phyloP scores from a whole-genome alignment of 2,329 filamentous ascomycete genomes.

The Diaporthe sp. region DNA sequence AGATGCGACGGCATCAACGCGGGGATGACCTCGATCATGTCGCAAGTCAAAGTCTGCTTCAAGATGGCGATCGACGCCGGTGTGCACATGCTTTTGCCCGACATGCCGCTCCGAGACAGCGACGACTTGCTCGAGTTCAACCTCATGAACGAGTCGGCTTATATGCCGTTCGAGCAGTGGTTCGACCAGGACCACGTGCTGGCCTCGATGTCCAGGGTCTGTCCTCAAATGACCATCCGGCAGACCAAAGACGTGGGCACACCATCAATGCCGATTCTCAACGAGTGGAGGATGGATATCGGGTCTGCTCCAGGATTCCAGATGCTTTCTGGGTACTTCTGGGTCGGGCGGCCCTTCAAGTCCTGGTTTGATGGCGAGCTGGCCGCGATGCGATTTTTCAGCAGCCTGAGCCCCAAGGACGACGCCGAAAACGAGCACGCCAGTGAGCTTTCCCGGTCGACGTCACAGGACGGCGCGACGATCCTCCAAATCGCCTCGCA shows the following conservation, averaged over 20 bases:
- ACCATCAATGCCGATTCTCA: constrained; percentile 14
- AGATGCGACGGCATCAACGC: constrained; percentile 47
- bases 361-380: constrained; percentile 38
- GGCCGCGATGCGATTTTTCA: constrained; percentile 13
- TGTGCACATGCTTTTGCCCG: constrained; percentile 45
- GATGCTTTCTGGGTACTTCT: constrained; percentile 36
- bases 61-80: constrained; percentile 50
- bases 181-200: constrained; percentile 48
- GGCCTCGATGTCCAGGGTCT: constrained; percentile 41
- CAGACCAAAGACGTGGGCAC: constrained; percentile 40
- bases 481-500: constrained; percentile 48
- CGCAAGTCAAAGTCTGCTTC: constrained; percentile 49
- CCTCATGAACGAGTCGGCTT: constrained; percentile 45
- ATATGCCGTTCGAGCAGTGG: constrained; percentile 48
- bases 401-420: constrained; percentile 25
- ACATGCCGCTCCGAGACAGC: constrained; percentile 48
- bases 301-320: constrained; percentile 20
- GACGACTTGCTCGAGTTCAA: constrained; percentile 47
- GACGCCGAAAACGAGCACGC: constrained; percentile 32
- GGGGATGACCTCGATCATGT: constrained; percentile 49
- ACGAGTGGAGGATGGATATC: constrained; percentile 35
- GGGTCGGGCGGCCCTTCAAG: constrained; percentile 38
- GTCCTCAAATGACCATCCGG: constrained; percentile 48
- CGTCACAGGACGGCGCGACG: constrained; percentile 46
- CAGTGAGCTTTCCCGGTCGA: constrained; percentile 29